Conservation (phyloP, 805 yeast genomes). For the Blastobotrys peoriensis region DNA sequence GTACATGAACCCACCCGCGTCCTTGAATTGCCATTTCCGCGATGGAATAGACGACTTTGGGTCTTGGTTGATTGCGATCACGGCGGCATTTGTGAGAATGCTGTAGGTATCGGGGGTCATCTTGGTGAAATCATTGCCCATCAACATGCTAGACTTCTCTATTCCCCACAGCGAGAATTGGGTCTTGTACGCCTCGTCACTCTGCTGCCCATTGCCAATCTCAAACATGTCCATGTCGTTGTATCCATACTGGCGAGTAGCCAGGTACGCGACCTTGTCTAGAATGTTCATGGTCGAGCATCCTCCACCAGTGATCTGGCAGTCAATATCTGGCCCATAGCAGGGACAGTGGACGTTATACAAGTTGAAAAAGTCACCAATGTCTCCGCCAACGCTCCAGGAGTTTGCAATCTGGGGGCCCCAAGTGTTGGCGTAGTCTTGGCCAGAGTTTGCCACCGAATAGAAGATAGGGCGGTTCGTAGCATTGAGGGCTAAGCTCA, state of each 20-base stretch:
- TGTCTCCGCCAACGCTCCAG: neutral
- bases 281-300: conserved; percentile 23
- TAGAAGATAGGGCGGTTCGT: conserved; percentile 24
- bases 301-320: conserved; percentile 24
- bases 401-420: neutral
- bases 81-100: conserved; percentile 2
- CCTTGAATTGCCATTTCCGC: neutral
- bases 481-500: neutral
- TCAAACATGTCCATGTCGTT: conserved; percentile 27
- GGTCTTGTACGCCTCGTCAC: conserved; percentile 24
- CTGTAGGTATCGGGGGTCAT: neutral
- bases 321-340: conserved; percentile 22
- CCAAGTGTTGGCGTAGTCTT: conserved; percentile 12
- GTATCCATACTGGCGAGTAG: conserved; percentile 22
- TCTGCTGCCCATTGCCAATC: conserved; percentile 26
- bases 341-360: conserved; percentile 28
- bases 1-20: conserved; percentile 9
- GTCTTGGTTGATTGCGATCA: conserved; percentile 5
- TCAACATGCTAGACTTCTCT: conserved; percentile 24
- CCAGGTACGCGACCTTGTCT: neutral
- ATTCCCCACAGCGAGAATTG: conserved; percentile 29
- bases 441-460: conserved; percentile 31
- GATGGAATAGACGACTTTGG: neutral
- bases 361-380: neutral
- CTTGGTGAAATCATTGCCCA: neutral